Evolutionary conservation across 495 filamentous ascomycete species (phyloP).

Genomic region (Bathelium albidoporum): DNA sequence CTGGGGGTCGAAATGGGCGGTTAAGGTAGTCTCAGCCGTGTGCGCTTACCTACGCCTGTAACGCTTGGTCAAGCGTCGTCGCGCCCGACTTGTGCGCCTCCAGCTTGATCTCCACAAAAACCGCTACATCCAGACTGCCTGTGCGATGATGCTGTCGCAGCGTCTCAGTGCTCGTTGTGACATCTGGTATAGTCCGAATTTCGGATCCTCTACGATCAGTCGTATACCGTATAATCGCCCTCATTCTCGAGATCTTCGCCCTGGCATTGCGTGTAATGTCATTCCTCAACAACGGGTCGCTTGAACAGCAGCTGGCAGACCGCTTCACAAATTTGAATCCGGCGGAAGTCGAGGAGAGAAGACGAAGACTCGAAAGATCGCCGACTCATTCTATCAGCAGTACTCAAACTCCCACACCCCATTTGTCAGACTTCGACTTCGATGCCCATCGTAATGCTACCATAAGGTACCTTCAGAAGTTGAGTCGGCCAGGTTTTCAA

Average conservation of each 20-base stretch:
- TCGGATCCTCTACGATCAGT: background rate
- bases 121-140: background rate
- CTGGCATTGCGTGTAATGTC: background rate
- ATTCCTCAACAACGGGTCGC: background rate
- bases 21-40: background rate
- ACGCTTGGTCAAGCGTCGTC: background rate
- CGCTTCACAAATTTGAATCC: background rate
- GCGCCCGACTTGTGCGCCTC: background rate
- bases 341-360: background rate
- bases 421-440: background rate
- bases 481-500: background rate
- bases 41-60: background rate
- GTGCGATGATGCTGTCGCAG: background rate
- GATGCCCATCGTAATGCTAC: background rate
- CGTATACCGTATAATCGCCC: background rate
- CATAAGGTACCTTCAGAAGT: background rate
- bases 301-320: background rate
- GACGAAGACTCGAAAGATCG: background rate
- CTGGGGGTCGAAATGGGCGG: background rate
- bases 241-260: background rate
- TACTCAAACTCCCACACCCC: background rate
- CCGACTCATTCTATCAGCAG: background rate
- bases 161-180: background rate
- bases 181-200: background rate
- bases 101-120: background rate